Conservation (phyloP, 2,329 filamentous ascomycete genomes). For the Apiospora hydei region DNA sequence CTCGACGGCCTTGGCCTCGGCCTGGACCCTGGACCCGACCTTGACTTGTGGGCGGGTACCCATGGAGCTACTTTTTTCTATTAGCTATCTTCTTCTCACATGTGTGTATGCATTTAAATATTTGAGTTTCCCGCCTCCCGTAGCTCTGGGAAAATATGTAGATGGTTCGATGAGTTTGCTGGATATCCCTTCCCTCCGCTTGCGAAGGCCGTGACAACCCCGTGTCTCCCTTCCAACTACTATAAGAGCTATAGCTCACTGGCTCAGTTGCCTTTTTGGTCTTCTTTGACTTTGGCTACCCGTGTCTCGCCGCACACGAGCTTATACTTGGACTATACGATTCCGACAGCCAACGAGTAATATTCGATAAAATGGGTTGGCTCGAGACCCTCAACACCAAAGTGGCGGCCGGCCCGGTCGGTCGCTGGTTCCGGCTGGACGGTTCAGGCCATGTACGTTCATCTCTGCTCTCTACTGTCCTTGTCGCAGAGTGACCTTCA, state of each 20-base stretch:
- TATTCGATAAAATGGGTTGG: conserved; percentile 54
- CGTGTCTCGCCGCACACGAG: background rate
- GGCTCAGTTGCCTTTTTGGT: background rate
- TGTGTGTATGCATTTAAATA: conserved; percentile 13
- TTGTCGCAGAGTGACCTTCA: background rate
- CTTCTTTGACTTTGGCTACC: background rate
- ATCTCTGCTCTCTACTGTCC: conserved; percentile 23
- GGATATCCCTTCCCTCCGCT: conserved; percentile 5
- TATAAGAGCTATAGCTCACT: background rate
- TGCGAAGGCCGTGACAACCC: conserved; percentile 13
- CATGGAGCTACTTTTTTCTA: conserved; percentile 7
- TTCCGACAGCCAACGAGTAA: background rate
- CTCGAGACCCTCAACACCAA: conserved; percentile 58
- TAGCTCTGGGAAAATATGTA: background rate
- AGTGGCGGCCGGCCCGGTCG: conserved; percentile 71
- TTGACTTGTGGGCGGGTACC: background rate
- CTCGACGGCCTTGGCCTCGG: conserved; percentile 2
- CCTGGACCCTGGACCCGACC: conserved; percentile 9
- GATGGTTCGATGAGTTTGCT: conserved; percentile 11
- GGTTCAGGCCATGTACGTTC: conserved; percentile 79
- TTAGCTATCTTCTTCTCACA: background rate
- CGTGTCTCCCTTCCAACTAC: background rate
- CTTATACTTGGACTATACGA: conserved; percentile 6
- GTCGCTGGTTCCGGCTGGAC: conserved; percentile 80
- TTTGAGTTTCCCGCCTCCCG: background rate